A percentile compares a stretch with the other conserved stretches of the same genome.
Conservation (phyloP, 2,329 filamentous ascomycete species). For the Ceratocystis ficicola region DNA sequence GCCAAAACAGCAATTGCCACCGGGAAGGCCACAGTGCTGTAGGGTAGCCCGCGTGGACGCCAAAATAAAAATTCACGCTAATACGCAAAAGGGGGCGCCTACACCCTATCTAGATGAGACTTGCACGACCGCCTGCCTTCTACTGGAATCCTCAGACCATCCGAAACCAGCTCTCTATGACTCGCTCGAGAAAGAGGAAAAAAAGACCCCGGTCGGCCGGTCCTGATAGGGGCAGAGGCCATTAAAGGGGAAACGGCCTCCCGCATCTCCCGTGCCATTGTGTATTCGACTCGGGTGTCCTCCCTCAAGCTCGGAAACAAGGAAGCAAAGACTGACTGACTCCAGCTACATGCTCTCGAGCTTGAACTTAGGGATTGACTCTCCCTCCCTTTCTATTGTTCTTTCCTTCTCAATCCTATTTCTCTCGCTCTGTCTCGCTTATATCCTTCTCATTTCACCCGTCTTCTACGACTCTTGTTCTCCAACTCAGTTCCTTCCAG, state of each 20-base stretch:
- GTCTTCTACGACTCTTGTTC: too few species aligned
- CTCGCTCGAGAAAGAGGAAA: too few species aligned
- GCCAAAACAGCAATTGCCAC: neutral
- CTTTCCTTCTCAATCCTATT: neutral
- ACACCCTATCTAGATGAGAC: neutral
- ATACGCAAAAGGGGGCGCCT: neutral
- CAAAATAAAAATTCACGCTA: neutral
- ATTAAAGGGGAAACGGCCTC: neutral
- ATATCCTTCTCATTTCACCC: neutral
- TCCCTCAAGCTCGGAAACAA: neutral
- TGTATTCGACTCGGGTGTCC: neutral
- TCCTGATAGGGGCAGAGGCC: neutral
- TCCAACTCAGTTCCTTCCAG: too few species aligned
- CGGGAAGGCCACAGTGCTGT: neutral
- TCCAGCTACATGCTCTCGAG: neutral
- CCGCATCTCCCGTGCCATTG: neutral
- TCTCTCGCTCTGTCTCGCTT: neutral
- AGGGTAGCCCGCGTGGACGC: neutral
- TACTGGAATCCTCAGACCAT: neutral
- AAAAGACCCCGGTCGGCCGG: neutral
- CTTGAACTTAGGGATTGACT: neutral
- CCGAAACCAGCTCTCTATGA: neutral
- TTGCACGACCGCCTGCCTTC: neutral
- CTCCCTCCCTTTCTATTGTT: neutral
- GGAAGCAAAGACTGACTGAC: neutral